A percentile compares a stretch with the other conserved stretches of the same genome.
Evolutionary conservation across 2,329 filamentous ascomycete genomes (phyloP).

Genomic region (Colletotrichum eleusines): DNA sequence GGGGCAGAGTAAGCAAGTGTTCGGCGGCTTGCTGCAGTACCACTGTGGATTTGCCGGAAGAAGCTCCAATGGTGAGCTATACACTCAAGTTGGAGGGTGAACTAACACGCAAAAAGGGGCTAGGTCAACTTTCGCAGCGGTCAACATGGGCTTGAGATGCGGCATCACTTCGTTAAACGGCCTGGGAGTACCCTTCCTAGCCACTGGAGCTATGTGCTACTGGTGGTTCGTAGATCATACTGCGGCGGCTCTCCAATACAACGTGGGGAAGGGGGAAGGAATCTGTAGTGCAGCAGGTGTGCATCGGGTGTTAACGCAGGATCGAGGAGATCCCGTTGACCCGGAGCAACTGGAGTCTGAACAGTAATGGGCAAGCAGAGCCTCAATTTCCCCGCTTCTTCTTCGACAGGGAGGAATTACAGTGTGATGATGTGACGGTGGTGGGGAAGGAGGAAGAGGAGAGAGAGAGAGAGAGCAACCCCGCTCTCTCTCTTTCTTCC

Average conservation of each 20-base stretch:
- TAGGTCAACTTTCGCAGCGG: background rate
- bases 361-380: background rate
- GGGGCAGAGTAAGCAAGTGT: conserved; percentile 15
- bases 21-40: conserved; percentile 30
- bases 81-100: background rate
- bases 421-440: background rate
- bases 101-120: background rate
- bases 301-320: background rate
- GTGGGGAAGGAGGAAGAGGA: background rate
- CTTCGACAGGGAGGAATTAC: background rate
- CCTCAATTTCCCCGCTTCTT: background rate
- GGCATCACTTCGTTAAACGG: background rate
- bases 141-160: background rate
- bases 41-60: conserved; percentile 12
- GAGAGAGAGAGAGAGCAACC: conserved; percentile 14
- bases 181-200: too few species aligned
- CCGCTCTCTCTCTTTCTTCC: conserved; percentile 2
- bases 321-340: background rate
- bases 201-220: background rate
- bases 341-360: background rate
- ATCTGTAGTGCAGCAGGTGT: background rate
- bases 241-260: background rate
- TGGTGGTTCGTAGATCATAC: background rate
- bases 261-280: background rate
- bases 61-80: background rate